phyloP scores from a whole-genome alignment of 1,139 yeast species.

The Wickerhamomyces sp. region DNA sequence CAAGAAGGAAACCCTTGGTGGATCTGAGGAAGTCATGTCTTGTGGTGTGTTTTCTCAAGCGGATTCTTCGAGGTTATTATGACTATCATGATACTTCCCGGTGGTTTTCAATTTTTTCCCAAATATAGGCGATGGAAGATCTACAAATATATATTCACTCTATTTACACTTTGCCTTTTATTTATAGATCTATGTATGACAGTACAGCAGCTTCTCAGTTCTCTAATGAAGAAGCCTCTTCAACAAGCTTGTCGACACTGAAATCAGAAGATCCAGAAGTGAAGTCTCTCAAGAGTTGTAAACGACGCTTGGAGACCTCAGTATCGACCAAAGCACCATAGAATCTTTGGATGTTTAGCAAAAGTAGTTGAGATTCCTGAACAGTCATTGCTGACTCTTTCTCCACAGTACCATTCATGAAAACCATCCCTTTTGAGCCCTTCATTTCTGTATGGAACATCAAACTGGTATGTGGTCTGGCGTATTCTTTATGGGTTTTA shows the following conservation, averaged over 20 bases:
- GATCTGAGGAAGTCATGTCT: conserved; percentile 3
- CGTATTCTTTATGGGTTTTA: conserved; percentile 85
- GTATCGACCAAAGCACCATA: conserved; percentile 61
- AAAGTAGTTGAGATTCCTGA: conserved; percentile 69
- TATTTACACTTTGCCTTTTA: too few relatives aligned
- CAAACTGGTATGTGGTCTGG: conserved; percentile 91
- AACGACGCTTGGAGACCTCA: conserved; percentile 42
- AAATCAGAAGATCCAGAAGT: conserved; percentile 64
- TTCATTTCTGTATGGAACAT: conserved; percentile 80
- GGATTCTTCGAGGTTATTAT: neutral
- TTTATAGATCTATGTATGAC: too few relatives aligned
- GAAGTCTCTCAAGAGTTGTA: conserved; percentile 58
- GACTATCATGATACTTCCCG: neutral
- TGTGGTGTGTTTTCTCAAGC: neutral
- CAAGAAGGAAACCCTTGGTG: conserved; percentile 53
- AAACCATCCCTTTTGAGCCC: conserved; percentile 55
- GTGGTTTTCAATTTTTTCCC: neutral
- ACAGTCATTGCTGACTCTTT: conserved; percentile 57
- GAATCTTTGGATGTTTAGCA: conserved; percentile 81
- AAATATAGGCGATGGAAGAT: neutral
- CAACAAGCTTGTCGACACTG: conserved; percentile 58
- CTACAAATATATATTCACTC: neutral
- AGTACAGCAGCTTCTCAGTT: conserved; percentile 20
- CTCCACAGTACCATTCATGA: conserved; percentile 88
- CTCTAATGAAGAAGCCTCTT: conserved; percentile 71